These are phyloP conservation scores for Pouteria glomerata DNA, from an alignment of 148 eudicot species.

Conservation along the genomic window DNA sequence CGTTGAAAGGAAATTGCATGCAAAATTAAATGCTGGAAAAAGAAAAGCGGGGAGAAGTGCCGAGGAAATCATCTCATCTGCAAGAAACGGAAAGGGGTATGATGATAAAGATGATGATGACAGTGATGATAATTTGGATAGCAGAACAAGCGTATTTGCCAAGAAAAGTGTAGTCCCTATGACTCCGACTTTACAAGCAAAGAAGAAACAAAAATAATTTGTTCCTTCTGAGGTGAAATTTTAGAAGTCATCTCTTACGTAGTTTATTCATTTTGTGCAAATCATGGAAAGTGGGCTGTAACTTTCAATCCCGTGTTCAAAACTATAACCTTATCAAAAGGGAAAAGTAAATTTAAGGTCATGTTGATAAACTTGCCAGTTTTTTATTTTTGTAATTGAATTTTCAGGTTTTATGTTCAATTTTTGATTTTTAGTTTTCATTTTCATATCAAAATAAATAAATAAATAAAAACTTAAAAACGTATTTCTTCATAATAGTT, in stretches of 20 bases:
- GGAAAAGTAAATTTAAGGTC: too few species aligned
- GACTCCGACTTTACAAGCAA: constrained; percentile 21
- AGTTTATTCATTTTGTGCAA: background rate
- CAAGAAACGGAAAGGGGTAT: constrained; percentile 22
- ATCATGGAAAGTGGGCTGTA: background rate
- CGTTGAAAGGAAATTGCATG: constrained; percentile 54
- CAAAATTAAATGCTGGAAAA: constrained; percentile 41
- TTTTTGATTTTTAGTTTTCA: too few species aligned
- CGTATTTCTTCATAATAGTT: too few species aligned
- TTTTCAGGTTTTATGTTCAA: too few species aligned
- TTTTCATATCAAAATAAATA: too few species aligned
- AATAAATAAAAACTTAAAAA: too few species aligned
- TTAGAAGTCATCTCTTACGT: background rate
- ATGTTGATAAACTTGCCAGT: too few species aligned
- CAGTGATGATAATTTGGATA: constrained; percentile 52
- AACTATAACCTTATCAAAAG: too few species aligned
- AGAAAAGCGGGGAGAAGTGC: constrained; percentile 33
- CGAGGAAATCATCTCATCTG: constrained; percentile 29
- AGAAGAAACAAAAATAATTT: constrained; percentile 31
- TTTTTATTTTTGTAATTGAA: too few species aligned
- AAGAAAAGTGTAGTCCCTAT: constrained; percentile 46
- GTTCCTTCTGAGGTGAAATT: background rate
- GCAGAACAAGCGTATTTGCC: constrained; percentile 57
- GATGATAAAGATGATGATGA: constrained; percentile 45
- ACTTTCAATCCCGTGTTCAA: background rate